Base-by-base conservation (phyloP, 1,284 basidiomycete species). In the Pseudozyma hubeiensis region DNA sequence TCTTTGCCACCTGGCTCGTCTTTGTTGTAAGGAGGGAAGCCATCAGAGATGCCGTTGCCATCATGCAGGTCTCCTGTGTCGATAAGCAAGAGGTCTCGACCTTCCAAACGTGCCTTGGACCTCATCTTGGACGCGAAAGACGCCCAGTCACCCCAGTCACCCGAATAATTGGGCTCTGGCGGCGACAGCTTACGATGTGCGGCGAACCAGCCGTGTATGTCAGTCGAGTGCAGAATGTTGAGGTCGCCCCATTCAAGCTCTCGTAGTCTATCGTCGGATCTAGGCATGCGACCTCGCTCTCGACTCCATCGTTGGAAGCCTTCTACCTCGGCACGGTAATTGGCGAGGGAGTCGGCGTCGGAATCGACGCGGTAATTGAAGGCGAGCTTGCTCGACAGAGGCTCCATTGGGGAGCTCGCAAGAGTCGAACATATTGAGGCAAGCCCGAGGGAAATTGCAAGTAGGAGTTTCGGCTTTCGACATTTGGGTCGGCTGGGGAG, bases 181-280 rank as follows among this genome's bases (percentile, higher is more conserved):
- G 79, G 74, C 10, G 80, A 77, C 2, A 75, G 61, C 55, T 84
- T 82, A 6, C 73, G 64, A 56, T 84, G 83, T 1, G 81, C 81
- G 51, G 78, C 73, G 43, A 78, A 75, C 70, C 79, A 73, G 57
- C 83, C 92, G 84, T 93, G 92, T 45, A 88, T 90, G 81, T 93
- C 92, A 0, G 92, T 93, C 24, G 92, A 92, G 81, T 92, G 91
- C 52, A 93, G 87, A 77, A 91, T 86, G 77, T 93, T 92, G 45
- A 93, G 86, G 77, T 93, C 90, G 35, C 90, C 89, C 91, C 91
- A 93, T 52, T 88, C 87, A 37, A 93, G 87, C 37, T 89, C 88
- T 31, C 76, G 69, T 30, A 83, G 60, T 33, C 50, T 69, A 33
- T 79, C 78, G 43, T 79, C 78, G 39, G 67, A 60, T 44, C 75